Conservation (phyloP, 2,329 filamentous ascomycete genomes). For the Lecanoromycetidae sp. region DNA sequence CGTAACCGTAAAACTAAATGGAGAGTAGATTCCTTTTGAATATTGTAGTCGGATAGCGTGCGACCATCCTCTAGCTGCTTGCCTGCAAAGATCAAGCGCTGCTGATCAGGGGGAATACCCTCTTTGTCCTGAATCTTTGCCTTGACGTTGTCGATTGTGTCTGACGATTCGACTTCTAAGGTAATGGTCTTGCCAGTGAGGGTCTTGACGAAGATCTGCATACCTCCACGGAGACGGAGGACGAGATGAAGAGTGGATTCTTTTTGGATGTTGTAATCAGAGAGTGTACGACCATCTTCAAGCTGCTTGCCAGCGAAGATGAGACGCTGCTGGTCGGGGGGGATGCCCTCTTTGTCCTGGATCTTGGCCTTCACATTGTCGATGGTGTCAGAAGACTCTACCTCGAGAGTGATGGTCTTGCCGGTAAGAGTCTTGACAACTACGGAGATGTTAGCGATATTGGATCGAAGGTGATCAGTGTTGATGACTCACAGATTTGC, state of each 20-base stretch:
- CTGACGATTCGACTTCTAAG: conserved; percentile 74
- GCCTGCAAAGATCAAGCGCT: conserved; percentile 84
- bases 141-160: conserved; percentile 93
- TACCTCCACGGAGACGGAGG: conserved; percentile 74
- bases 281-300: conserved; percentile 81
- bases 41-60: conserved; percentile 90
- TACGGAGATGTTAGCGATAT: conserved; percentile 20
- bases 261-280: conserved; percentile 94
- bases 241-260: conserved; percentile 77
- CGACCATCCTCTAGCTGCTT: conserved; percentile 91
- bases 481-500: conserved; percentile 34
- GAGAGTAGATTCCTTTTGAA: conserved; percentile 79
- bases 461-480: neutral
- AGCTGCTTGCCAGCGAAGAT: conserved; percentile 96
- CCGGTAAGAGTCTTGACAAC: conserved; percentile 49
- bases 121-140: conserved; percentile 71
- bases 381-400: conserved; percentile 70
- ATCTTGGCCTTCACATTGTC: conserved; percentile 97
- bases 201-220: conserved; percentile 47
- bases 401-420: conserved; percentile 55
- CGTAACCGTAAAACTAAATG: conserved; percentile 71
- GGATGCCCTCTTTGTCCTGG: conserved; percentile 95
- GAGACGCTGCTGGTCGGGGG: conserved; percentile 86
- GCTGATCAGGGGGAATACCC: conserved; percentile 88
- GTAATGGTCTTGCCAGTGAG: conserved; percentile 84